A percentile compares a stretch with the other conserved stretches of the same genome.
Evolutionary conservation across 345 rosid genomes (phyloP).

Genomic region (Physaria fendleri): DNA sequence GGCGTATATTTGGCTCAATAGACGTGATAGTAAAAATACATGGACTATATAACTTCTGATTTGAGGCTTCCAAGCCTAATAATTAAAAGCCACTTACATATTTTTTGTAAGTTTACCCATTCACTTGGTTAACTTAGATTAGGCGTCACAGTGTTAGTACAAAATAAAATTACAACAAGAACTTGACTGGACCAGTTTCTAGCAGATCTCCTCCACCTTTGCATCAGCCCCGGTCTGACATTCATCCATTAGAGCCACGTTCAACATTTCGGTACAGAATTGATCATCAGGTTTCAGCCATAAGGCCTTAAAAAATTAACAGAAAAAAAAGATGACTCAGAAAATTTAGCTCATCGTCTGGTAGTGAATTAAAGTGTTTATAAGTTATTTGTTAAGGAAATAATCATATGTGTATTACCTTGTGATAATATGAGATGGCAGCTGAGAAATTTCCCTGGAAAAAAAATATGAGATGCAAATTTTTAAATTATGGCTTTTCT

Average conservation of each 20-base stretch:
- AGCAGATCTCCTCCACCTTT: conserved; percentile 45
- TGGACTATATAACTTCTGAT: no score
- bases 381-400: neutral
- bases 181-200: conserved; percentile 23
- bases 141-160: conserved; percentile 10
- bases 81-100: no score
- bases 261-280: conserved; percentile 86
- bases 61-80: no score
- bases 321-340: neutral
- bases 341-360: neutral
- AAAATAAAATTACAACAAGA: conserved; percentile 14
- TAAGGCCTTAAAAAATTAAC: conserved; percentile 47
- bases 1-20: no score
- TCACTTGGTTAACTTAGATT: neutral
- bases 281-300: conserved; percentile 81
- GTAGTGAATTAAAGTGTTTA: neutral
- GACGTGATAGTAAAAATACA: no score
- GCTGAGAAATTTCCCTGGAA: conserved; percentile 71
- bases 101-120: no score
- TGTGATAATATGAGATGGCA: conserved; percentile 81
- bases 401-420: conserved; percentile 40
- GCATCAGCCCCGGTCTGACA: conserved; percentile 52
- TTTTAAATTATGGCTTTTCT: neutral
- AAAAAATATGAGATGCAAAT: conserved; percentile 3
- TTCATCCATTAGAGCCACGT: conserved; percentile 66